phyloP scores from a whole-genome alignment of 306 rosid species.

The Trifolium pratense region DNA sequence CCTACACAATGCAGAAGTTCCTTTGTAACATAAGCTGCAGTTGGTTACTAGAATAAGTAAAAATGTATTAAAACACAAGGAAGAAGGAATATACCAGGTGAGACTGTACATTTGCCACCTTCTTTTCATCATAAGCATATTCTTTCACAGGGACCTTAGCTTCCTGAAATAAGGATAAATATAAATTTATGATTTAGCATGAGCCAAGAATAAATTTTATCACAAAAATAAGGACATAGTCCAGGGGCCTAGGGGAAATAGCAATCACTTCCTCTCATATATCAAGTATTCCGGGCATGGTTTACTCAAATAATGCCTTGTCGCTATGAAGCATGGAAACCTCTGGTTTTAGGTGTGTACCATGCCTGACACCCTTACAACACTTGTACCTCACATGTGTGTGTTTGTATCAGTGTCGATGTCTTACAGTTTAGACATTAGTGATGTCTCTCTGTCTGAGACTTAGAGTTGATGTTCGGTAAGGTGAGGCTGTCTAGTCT shows the following conservation, averaged over 20 bases:
- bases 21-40: slow-evolving; percentile 26
- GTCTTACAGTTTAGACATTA: background rate
- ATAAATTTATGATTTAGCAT: slow-evolving; percentile 14
- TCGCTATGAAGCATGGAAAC: background rate
- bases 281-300: slow-evolving; percentile 12
- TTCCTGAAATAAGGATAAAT: slow-evolving; percentile 53
- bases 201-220: slow-evolving; percentile 13
- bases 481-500: slow-evolving; percentile 15
- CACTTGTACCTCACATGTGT: background rate
- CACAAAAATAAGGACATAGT: background rate
- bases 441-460: background rate
- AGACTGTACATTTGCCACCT: slow-evolving; percentile 80
- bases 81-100: slow-evolving; percentile 65
- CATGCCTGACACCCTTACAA: background rate
- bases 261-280: slow-evolving; percentile 16
- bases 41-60: slow-evolving; percentile 10
- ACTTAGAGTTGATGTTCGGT: background rate
- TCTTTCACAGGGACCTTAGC: slow-evolving; percentile 94
- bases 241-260: background rate
- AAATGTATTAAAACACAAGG: slow-evolving; percentile 1
- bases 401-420: background rate
- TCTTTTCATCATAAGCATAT: slow-evolving; percentile 73
- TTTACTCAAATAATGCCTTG: slow-evolving; percentile 12
- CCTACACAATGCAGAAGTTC: slow-evolving; percentile 57
- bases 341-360: background rate